Base-by-base conservation (phyloP, 257 asterid genomes). In the Cruciata laevipes region DNA sequence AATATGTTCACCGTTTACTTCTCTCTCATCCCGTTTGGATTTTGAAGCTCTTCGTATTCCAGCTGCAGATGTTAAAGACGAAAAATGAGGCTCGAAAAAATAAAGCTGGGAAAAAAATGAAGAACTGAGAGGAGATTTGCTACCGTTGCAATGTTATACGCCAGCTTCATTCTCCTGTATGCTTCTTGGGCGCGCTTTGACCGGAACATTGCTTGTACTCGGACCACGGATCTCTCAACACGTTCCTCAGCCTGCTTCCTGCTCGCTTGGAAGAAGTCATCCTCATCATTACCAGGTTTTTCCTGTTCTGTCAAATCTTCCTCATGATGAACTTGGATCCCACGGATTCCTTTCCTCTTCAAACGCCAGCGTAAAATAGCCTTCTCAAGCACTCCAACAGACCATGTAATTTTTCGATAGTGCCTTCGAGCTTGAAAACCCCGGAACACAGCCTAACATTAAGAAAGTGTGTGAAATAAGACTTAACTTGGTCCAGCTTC, bases 171-270 rank as follows among this genome's bases (percentile, higher is more conserved):
- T 85, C 96, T 88, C 62, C 95, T 77, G 71, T 90, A 94, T 68
- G 82, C 96, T 80, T 90, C 96, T 70, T 94, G 99, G 49, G 97
- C 97, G 68, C 65, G 85, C 77, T 81, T 94, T 1, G 99, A 94
- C 47, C 97, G 97, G 68, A 94, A 88, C 96, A 94, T 82, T 23
- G 99, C 95, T 75, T 94, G 99, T 49, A 94, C 99, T 55, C 82
- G 82, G 8, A 88, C 84, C 55, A 94, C 99, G 60, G 97, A 88
- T 77, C 96, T 81, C 83, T 94, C 97, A 1, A 90, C 93, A 42
- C 99, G 99, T 73, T 88, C 96, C 81, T 90, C 99, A 0, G 99
- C 99, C 81, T 87, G 97, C 75, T 88, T 85, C 84, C 99, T 81
- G 83, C 99, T 84, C 68, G 91, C 97, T 71, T 56, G 69, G 85